Evolutionary conservation across 257 asterid species (phyloP), one percentile per base, ranked within the genome.

Genomic region (Schizonepeta tenuifolia): DNA sequence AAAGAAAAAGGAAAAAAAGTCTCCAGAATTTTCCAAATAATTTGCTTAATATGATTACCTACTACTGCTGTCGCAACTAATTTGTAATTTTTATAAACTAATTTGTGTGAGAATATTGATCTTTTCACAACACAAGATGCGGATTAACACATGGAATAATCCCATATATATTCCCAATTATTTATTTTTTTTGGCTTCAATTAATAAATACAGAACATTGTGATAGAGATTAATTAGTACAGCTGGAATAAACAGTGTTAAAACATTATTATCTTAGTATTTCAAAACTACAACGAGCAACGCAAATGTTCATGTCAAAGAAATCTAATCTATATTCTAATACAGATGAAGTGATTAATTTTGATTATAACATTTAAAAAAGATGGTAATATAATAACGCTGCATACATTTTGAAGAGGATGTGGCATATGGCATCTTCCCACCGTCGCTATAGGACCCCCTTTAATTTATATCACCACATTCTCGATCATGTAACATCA

Each of bases 281-380:
- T 71, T 78, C 75, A 83, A 77, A 76, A 70, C 73, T 14, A 65
- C 63, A 14, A 54, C 72, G 65, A 44, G 74, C 58, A 31, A 33
- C 47, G 43, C 46, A 22, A 46, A 20, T 65, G 61, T 51, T 60
- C 17, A 11, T 24, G 33, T 26, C n/a, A 14, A 14, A 18, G 5
- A 66, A 22, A 33, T 41, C 54, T 60, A 70, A 63, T 28, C 36
- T 49, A 31, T 31, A 59, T 20, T 53, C 13, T 9, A 38, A 10
- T 0, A 9, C 49, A 24, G 61, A 69, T 22, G 38, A n/a, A 38
- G 54, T 49, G 55, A 47, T 24, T 24, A 24, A 24, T 47, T 15
- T 47, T 47, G 54, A 47, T 47, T 7, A 49, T n/a, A 49, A n/a
- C 10, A 6, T 49, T 2, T 13, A 18, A 61, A 18, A 38, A 38